These are phyloP conservation scores for Nicotiana knightiana DNA, from an alignment of 257 asterid species.

Conservation along the genomic window DNA sequence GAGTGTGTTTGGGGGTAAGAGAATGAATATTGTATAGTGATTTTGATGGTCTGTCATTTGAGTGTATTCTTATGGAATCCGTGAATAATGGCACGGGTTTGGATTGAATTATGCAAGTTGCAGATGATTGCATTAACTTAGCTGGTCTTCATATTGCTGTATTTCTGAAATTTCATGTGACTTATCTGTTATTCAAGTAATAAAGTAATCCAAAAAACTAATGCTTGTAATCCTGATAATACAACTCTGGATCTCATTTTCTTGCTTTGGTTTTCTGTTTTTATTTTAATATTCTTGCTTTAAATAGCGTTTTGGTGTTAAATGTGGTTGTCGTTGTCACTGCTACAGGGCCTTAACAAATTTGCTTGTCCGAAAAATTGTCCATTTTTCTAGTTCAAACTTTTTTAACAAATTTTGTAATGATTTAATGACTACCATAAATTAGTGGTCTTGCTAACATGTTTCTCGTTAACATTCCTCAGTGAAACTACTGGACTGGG, in stretches of 20 bases:
- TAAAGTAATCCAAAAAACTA: slow-evolving; percentile 25
- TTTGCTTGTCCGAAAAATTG: background rate
- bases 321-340: background rate
- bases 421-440: background rate
- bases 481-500: slow-evolving; percentile 91
- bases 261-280: slow-evolving; percentile 6
- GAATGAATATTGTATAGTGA: slow-evolving; percentile 5
- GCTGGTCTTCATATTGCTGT: slow-evolving; percentile 9
- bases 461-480: slow-evolving; percentile 14
- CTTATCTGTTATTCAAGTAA: slow-evolving; percentile 23
- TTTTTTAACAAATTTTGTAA: background rate
- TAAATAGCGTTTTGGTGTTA: background rate
- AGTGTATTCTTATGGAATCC: slow-evolving; percentile 53
- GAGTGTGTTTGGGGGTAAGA: background rate
- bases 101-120: slow-evolving; percentile 26
- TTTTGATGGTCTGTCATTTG: background rate
- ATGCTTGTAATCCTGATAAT: slow-evolving; percentile 12
- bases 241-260: slow-evolving; percentile 33
- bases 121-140: slow-evolving; percentile 48
- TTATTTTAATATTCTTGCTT: background rate
- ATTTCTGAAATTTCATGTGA: slow-evolving; percentile 65
- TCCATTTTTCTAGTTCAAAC: background rate
- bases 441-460: background rate
- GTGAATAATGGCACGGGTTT: slow-evolving; percentile 73
- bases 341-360: background rate